Conservation (phyloP, 108 stramenopile species). For the Pseudonitzschia delicatissima region DNA sequence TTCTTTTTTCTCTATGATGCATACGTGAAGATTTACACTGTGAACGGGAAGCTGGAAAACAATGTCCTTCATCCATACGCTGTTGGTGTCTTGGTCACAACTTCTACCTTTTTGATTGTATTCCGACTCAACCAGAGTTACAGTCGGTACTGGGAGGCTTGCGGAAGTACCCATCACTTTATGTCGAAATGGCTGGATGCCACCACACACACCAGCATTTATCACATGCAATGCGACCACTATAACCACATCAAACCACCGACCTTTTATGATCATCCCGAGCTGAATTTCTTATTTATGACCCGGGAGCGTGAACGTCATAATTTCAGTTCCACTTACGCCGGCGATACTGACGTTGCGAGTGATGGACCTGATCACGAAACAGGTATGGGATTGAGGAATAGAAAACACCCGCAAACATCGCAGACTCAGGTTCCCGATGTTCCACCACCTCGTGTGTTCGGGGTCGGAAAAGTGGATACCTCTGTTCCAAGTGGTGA, state of each 20-base stretch:
- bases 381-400: background rate
- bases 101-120: conserved; percentile 58
- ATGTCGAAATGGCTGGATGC: conserved; percentile 81
- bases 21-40: background rate
- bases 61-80: conserved; percentile 65
- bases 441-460: background rate
- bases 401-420: background rate
- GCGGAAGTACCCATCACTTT: conserved; percentile 39
- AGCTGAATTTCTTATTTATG: conserved; percentile 49
- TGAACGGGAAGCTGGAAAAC: background rate
- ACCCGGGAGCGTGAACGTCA: conserved; percentile 63
- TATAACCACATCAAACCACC: conserved; percentile 59
- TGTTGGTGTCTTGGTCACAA: conserved; percentile 55
- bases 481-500: background rate
- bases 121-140: conserved; percentile 72
- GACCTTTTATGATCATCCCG: conserved; percentile 56
- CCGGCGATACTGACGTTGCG: too few species aligned
- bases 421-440: background rate
- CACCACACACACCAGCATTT: conserved; percentile 40
- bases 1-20: conserved; percentile 40
- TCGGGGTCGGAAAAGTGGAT: background rate
- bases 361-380: too few species aligned
- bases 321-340: conserved; percentile 3
- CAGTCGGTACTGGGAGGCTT: conserved; percentile 73
- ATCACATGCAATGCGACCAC: conserved; percentile 64